Evolutionary conservation across 495 filamentous ascomycete genomes (phyloP), one percentile per base, ranked within the genome.

Genomic region (Copromyces sp.): DNA sequence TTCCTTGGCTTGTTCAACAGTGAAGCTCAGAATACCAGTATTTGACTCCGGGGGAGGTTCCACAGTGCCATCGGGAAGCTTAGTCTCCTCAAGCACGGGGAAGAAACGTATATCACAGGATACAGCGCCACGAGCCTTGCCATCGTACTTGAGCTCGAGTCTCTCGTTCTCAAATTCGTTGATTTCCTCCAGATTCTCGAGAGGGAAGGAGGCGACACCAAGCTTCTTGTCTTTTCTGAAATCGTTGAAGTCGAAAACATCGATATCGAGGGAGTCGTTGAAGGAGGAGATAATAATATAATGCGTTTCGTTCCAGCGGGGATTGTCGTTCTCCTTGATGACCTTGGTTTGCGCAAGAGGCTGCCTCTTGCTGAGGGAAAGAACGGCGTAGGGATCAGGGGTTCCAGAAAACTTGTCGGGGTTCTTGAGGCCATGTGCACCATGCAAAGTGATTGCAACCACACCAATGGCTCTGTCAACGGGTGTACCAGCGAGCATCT

Each of bases 401-500:
- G 93, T 96, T 38, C 95, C 94, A 47, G 94, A 87, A 79, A 99
- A 95, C 75, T 93, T 95, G 81, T 98, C 96, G 1, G 92, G 87
- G 76, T 98, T 98, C 87, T 95, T 97, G 75, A 99, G 88, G 42
- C 94, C 94, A 71, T 92, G 89, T 20, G 94, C 95, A 24, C 93
- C 92, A 79, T 98, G 93, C 65, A 99, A 86, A 24, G 94, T 98
- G 72, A 99, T 85, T 17, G 94, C 94, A 68, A 98, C 80, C 32
- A 98, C 94, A 78, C 95, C 95, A 78, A 99, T 96, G 17, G 95
- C 95, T 82, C 95, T 92, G 81, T 99, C 96, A 68, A 98, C 90
- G 0, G 96, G 89, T 69, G 91, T 93, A 73, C 95, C 95, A n/a
- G 95, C 92, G 70, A 99, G 87, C 93, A 99, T 94, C 85, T 99